Evolutionary conservation across 441 rosid species (phyloP).

Genomic region (Eutrema salsugineum): DNA sequence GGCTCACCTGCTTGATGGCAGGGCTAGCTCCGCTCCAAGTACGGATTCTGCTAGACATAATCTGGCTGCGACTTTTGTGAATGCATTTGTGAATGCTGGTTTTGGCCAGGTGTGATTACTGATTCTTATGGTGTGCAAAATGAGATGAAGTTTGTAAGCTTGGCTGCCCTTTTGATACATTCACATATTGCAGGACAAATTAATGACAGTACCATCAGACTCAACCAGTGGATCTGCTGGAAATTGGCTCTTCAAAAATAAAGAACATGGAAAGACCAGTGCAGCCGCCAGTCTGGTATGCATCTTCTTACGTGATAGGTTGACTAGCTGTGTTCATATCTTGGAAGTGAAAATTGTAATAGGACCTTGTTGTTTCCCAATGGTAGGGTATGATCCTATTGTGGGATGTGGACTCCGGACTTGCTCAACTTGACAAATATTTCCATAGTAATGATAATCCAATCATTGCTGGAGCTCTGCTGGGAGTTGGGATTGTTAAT

Average conservation of each 20-base stretch:
- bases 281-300: constrained; percentile 96
- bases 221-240: constrained; percentile 66
- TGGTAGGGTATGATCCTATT: constrained; percentile 86
- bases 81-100: constrained; percentile 98
- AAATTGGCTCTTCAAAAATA: constrained; percentile 95
- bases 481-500: constrained; percentile 93
- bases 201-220: constrained; percentile 86
- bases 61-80: constrained; percentile 94
- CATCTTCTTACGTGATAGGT: not conserved
- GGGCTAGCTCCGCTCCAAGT: constrained; percentile 75
- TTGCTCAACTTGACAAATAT: constrained; percentile 87
- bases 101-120: constrained; percentile 70
- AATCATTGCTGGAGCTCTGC: constrained; percentile 84
- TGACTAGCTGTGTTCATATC: constrained; percentile 24
- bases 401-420: constrained; percentile 97
- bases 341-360: constrained; percentile 4
- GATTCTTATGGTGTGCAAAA: not conserved
- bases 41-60: constrained; percentile 96
- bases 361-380: constrained; percentile 3
- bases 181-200: constrained; percentile 65
- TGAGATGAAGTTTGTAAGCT: not conserved
- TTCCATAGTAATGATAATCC: constrained; percentile 82
- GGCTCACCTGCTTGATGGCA: constrained; percentile 98
- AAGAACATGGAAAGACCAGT: constrained; percentile 94
- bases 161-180: constrained; percentile 9